Evolutionary conservation across 2,329 filamentous ascomycete species (phyloP).

Genomic region (Pseudogymnoascus sp.): DNA sequence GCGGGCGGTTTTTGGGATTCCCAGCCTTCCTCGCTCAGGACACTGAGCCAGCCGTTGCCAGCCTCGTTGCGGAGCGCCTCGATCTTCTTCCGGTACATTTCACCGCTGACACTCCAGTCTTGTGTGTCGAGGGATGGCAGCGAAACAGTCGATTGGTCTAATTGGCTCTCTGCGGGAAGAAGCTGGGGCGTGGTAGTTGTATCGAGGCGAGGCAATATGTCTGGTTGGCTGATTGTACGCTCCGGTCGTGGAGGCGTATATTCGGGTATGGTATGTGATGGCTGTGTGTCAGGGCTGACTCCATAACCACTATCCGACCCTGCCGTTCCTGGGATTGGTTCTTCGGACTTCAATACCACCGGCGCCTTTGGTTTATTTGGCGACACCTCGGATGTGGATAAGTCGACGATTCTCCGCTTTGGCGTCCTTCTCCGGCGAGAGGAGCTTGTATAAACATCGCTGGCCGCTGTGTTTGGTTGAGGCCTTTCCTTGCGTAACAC

Average conservation of each 20-base stretch:
- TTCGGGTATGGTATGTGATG: slow-evolving; percentile 20
- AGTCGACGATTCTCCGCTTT: slow-evolving; percentile 56
- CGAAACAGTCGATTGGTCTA: slow-evolving; percentile 20
- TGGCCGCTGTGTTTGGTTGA: slow-evolving; percentile 43
- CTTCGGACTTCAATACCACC: slow-evolving; percentile 20
- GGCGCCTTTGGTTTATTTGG: slow-evolving; percentile 10
- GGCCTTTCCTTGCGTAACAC: slow-evolving; percentile 52
- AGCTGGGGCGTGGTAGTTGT: slow-evolving; percentile 22
- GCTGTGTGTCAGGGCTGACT: slow-evolving; percentile 25
- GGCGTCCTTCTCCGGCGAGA: slow-evolving; percentile 50
- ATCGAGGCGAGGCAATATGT: slow-evolving; percentile 22
- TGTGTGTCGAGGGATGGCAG: slow-evolving; percentile 27
- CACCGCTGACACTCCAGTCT: slow-evolving; percentile 61
- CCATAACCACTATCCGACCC: slow-evolving; percentile 23
- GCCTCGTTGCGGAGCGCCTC: slow-evolving; percentile 79
- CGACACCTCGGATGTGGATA: slow-evolving; percentile 37
- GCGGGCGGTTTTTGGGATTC: slow-evolving; percentile 29
- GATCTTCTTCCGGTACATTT: slow-evolving; percentile 80
- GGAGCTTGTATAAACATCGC: slow-evolving; percentile 50
- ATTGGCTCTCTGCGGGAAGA: slow-evolving; percentile 23
- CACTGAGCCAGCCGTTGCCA: slow-evolving; percentile 79
- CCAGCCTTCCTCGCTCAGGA: slow-evolving; percentile 70
- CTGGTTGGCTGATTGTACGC: slow-evolving; percentile 18
- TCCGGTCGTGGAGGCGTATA: slow-evolving; percentile 24
- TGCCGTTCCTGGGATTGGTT: slow-evolving; percentile 13